Evolutionary conservation across 2,329 filamentous ascomycete genomes (phyloP).

Genomic region (Drechslerella coelobrocha): DNA sequence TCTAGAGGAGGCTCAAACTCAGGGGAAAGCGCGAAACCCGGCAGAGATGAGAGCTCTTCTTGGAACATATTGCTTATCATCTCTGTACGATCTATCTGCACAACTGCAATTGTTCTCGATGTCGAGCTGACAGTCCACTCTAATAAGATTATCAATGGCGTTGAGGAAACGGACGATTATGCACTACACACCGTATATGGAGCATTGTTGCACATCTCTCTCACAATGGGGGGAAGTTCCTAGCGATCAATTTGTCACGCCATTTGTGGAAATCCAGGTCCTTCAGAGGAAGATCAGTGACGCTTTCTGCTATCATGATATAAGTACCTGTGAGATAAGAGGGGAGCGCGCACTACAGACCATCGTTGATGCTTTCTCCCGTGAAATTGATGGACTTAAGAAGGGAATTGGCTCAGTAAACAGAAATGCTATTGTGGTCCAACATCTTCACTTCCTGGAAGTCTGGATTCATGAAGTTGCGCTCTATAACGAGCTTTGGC

Average conservation of each 20-base stretch:
- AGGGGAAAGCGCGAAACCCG: constrained; percentile 13
- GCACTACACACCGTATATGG: constrained; percentile 20
- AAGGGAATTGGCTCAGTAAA: constrained; percentile 17
- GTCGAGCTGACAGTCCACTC: constrained; percentile 14
- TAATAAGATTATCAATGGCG: constrained; percentile 20
- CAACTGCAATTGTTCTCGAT: constrained; percentile 14
- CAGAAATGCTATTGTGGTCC: constrained; percentile 16
- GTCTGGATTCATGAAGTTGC: constrained; percentile 20
- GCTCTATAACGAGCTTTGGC: constrained; percentile 20
- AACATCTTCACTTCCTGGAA: constrained; percentile 20
- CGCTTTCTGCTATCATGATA: constrained; percentile 18
- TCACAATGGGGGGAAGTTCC: constrained; percentile 13
- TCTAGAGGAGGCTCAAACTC: constrained; percentile 21
- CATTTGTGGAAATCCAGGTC: constrained; percentile 19
- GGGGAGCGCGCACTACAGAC: constrained; percentile 14
- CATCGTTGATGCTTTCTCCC: constrained; percentile 15
- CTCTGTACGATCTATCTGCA: constrained; percentile 14
- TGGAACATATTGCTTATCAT: constrained; percentile 21
- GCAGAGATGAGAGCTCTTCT: constrained; percentile 21
- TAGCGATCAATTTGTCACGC: constrained; percentile 16
- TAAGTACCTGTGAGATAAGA: constrained; percentile 16
- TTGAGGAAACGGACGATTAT: constrained; percentile 16
- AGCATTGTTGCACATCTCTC: constrained; percentile 14
- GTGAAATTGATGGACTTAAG: constrained; percentile 20
- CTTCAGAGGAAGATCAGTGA: constrained; percentile 21